Conservation (phyloP, 2,329 filamentous ascomycete genomes). For the Aspergillus cejpii region DNA sequence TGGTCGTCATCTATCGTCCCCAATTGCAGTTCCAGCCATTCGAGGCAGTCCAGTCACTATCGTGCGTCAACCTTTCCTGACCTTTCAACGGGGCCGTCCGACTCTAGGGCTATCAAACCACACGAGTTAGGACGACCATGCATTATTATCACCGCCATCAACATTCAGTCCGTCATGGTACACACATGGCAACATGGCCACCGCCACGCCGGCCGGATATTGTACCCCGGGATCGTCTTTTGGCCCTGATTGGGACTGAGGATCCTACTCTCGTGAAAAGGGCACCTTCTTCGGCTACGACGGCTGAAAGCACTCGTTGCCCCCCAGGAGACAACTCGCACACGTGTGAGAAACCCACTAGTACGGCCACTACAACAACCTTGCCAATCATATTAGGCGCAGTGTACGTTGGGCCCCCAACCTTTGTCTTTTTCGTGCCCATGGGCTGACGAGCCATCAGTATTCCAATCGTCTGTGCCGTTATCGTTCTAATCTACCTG, state of each 20-base stretch:
- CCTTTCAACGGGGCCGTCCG: background rate
- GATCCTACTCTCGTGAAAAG: slow-evolving; percentile 26
- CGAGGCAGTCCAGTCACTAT: background rate
- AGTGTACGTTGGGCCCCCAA: slow-evolving; percentile 51
- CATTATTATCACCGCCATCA: slow-evolving; percentile 17
- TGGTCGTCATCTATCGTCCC: background rate
- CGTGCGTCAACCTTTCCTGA: background rate
- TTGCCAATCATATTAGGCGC: slow-evolving; percentile 63
- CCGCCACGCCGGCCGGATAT: slow-evolving; percentile 20
- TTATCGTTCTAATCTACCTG: slow-evolving; percentile 64
- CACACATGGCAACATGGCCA: slow-evolving; percentile 19
- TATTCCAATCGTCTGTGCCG: slow-evolving; percentile 64
- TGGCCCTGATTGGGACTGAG: slow-evolving; percentile 16
- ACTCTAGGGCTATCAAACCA: background rate
- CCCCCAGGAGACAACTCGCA: slow-evolving; percentile 21
- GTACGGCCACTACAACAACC: slow-evolving; percentile 49
- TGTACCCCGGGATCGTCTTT: slow-evolving; percentile 22
- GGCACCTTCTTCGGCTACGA: slow-evolving; percentile 17
- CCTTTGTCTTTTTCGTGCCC: background rate
- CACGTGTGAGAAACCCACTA: slow-evolving; percentile 55
- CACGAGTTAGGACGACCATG: slow-evolving; percentile 17
- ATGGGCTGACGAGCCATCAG: slow-evolving; percentile 45
- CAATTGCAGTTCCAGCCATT: background rate
- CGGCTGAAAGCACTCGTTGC: slow-evolving; percentile 15
- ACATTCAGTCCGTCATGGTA: slow-evolving; percentile 24